Conservation (phyloP, 495 filamentous ascomycete species). For the Pseudomonodictys pantanalensis region DNA sequence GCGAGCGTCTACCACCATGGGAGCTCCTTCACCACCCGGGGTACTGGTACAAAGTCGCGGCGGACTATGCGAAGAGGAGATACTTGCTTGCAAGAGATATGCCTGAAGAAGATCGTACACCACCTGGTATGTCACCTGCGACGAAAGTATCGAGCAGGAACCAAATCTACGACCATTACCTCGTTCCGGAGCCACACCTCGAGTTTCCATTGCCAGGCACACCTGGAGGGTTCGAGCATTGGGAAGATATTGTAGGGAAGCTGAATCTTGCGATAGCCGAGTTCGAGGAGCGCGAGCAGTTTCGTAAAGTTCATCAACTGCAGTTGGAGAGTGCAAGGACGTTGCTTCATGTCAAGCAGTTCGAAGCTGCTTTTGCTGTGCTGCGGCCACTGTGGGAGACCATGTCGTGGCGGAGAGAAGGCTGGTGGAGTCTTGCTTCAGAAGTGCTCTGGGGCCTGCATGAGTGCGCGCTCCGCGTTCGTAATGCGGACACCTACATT, state of each 20-base stretch:
- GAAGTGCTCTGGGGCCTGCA: slow-evolving; percentile 71
- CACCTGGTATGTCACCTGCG: slow-evolving; percentile 64
- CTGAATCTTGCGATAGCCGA: slow-evolving; percentile 61
- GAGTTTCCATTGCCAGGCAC: slow-evolving; percentile 60
- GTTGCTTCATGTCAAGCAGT: slow-evolving; percentile 59
- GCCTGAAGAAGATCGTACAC: slow-evolving; percentile 67
- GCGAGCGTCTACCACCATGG: slow-evolving; percentile 69
- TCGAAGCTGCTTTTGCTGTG: slow-evolving; percentile 63
- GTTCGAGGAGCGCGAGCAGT: slow-evolving; percentile 62
- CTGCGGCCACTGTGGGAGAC: slow-evolving; percentile 70
- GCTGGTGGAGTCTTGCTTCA: slow-evolving; percentile 76
- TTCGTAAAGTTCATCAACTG: slow-evolving; percentile 63
- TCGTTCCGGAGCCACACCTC: slow-evolving; percentile 71
- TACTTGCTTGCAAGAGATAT: slow-evolving; percentile 63
- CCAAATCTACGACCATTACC: slow-evolving; percentile 78
- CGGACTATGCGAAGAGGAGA: slow-evolving; percentile 61
- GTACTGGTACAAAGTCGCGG: slow-evolving; percentile 76
- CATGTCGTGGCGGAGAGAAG: slow-evolving; percentile 70
- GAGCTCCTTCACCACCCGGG: slow-evolving; percentile 81
- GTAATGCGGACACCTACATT: slow-evolving; percentile 64
- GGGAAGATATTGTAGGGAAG: slow-evolving; percentile 56
- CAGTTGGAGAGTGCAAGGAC: slow-evolving; percentile 68
- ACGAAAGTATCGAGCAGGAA: slow-evolving; percentile 65
- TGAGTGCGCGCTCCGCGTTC: slow-evolving; percentile 62
- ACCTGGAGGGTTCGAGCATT: slow-evolving; percentile 59